Base-by-base conservation (phyloP, 2,329 filamentous ascomycete genomes). In the Hypoxylon sp. region DNA sequence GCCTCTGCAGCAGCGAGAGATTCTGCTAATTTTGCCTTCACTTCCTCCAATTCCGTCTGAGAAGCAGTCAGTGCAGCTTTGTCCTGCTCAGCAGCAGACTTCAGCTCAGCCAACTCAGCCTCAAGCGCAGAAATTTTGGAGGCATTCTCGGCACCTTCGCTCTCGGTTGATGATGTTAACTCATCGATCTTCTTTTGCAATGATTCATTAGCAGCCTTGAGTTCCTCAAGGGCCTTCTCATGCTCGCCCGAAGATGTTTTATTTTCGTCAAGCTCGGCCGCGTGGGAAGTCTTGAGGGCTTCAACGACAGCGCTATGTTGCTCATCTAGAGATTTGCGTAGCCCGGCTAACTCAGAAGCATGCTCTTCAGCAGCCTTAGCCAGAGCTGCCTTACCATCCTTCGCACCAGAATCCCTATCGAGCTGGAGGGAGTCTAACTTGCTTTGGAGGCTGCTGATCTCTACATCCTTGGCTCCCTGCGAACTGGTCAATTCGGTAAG, bases 151-250 rank as follows among this genome's bases (percentile, higher is more conserved):
- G 77, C 73, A 23, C 73, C 69, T 48, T 78, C 76, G 15, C 69
- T 71, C 40, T 78, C 75, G 16, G 75, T 78, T 2, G 78, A 76
- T 1, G 75, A 71, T 1, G 73, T 73, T 42, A 85, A 66, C 29
- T 79, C 77, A 13, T 82, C 76, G 21, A 87, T 73, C 67, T 81
- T 78, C 62, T 73, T 77, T 67, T 85, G 78, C 34, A 86, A 69
- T 7, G 72, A 62, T 45, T 83, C 78, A 55, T 86, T 80, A 36
- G 69, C 69, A 3, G 73, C 60, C 62, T 78, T 80, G 35, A 84
- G 70, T 7, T 81, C 78, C 7, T 73, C 68, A 19, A 84, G 64
- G 13, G 75, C 72, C 46, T 77, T 71, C 51, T 82, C 76, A 20
- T 81, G 76, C 2, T 75, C 75, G 8, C 72, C 70, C 6, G 72